Percentiles rank a stretch among this genome's conserved stretches.
These are phyloP conservation scores for Colletotrichum sp. DNA, from an alignment of 2,329 filamentous ascomycete species.

Conservation along the genomic window DNA sequence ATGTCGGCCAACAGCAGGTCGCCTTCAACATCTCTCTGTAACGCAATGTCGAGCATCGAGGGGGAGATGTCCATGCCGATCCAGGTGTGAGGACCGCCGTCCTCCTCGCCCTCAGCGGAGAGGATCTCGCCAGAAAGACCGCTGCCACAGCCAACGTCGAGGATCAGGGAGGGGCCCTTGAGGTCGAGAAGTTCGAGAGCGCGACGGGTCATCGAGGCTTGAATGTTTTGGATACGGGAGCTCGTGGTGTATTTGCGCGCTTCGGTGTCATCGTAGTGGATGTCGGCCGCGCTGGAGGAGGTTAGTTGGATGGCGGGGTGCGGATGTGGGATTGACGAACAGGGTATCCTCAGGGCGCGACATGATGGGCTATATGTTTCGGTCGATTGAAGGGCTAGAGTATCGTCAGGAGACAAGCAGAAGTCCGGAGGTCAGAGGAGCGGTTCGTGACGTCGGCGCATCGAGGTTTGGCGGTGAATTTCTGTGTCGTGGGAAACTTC, in stretches of 20 bases:
- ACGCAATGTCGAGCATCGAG: conserved; percentile 94
- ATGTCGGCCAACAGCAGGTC: conserved; percentile 95
- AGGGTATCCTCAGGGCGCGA: conserved; percentile 96
- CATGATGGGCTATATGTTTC: conserved; percentile 62
- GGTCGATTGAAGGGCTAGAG: not conserved
- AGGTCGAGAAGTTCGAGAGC: conserved; percentile 92
- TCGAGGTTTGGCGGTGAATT: conserved; percentile 9
- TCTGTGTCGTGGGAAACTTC: conserved; percentile 18
- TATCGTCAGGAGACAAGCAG: not conserved
- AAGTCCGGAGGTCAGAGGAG: not conserved
- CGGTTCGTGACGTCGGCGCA: conserved; percentile 7
- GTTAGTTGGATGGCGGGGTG: conserved; percentile 15
- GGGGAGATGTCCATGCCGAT: conserved; percentile 96
- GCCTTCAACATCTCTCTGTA: conserved; percentile 90
- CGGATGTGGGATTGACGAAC: conserved; percentile 52
- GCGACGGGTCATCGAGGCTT: conserved; percentile 91
- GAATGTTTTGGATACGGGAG: conserved; percentile 94
- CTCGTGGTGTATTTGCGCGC: conserved; percentile 97
- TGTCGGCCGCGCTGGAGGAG: conserved; percentile 78
- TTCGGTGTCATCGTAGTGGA: conserved; percentile 96
- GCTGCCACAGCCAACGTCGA: conserved; percentile 96
- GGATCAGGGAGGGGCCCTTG: conserved; percentile 79
- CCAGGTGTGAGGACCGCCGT: conserved; percentile 91
- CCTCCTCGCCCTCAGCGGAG: conserved; percentile 69
- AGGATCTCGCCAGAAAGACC: conserved; percentile 95